Conservation (phyloP, 2,329 filamentous ascomycete genomes). For the Ophiognomonia clavigignenti-juglandacearum region DNA sequence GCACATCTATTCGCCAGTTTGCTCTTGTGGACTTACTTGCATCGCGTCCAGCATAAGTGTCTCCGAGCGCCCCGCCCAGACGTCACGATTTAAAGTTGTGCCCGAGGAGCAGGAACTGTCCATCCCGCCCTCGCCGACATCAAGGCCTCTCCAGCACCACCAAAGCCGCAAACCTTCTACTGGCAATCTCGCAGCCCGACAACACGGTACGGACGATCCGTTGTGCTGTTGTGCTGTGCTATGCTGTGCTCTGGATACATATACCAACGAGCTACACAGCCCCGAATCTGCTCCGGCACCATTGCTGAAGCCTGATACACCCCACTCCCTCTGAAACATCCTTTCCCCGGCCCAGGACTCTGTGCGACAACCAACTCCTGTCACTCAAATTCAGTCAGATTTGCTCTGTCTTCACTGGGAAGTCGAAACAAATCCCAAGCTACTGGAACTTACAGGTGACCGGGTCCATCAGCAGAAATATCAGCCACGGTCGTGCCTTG, state of each 20-base stretch:
- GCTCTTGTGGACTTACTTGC: too few relatives aligned
- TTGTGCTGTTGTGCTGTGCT: too few relatives aligned
- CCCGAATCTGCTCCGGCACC: too few relatives aligned
- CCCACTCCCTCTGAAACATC: slow-evolving; percentile 30
- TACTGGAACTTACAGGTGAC: too few relatives aligned
- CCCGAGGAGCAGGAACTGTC: background rate
- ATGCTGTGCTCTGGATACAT: too few relatives aligned
- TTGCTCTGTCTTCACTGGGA: too few relatives aligned
- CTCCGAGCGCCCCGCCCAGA: background rate
- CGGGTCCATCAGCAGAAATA: too few relatives aligned
- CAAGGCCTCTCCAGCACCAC: background rate
- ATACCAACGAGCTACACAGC: background rate
- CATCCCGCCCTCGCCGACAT: background rate
- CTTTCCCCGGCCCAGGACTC: slow-evolving; percentile 19
- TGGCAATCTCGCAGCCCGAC: background rate
- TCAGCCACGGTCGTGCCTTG: slow-evolving; percentile 4
- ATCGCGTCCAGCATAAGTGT: too few relatives aligned
- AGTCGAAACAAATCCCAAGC: too few relatives aligned
- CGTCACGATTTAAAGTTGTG: background rate
- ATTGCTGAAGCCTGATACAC: too few relatives aligned
- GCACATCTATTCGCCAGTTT: too few relatives aligned
- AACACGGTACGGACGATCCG: too few relatives aligned
- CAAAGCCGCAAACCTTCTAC: slow-evolving; percentile 5
- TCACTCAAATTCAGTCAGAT: slow-evolving; percentile 9
- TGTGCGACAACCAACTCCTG: slow-evolving; percentile 17